Percentiles rank a stretch among this genome's conserved stretches.
These are phyloP conservation scores for Colletotrichum falcatum DNA, from an alignment of 2,329 filamentous ascomycete species.

Conservation along the genomic window DNA sequence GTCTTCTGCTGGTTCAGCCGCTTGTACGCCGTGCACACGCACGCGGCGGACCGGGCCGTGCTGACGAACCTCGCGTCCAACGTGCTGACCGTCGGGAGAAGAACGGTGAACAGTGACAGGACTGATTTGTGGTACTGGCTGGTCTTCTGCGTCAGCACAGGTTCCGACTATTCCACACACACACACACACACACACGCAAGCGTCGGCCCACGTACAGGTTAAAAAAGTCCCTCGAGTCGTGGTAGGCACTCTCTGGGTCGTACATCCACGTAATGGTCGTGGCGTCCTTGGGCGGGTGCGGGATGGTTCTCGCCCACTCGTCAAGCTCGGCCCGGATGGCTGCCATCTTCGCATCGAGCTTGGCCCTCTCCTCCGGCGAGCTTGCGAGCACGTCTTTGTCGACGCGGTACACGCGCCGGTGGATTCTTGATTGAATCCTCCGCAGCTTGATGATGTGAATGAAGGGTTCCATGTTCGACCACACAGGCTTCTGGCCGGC, in stretches of 20 bases:
- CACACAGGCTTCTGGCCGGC: slow-evolving; percentile 5
- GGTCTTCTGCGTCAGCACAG: background rate
- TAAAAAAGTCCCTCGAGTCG: slow-evolving; percentile 46
- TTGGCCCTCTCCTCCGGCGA: slow-evolving; percentile 13
- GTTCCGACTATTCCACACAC: too few relatives aligned
- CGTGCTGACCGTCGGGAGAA: slow-evolving; percentile 43
- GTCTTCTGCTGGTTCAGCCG: slow-evolving; percentile 47
- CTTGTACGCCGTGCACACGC: slow-evolving; percentile 48
- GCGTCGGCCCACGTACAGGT: slow-evolving; percentile 37
- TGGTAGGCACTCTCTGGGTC: slow-evolving; percentile 45
- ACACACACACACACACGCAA: too few relatives aligned
- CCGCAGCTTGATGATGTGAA: slow-evolving; percentile 46
- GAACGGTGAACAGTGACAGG: slow-evolving; percentile 44
- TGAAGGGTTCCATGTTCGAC: slow-evolving; percentile 46
- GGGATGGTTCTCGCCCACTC: slow-evolving; percentile 43
- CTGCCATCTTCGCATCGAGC: slow-evolving; percentile 42
- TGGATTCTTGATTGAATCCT: slow-evolving; percentile 44
- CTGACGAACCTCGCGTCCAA: slow-evolving; percentile 44
- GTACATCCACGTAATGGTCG: slow-evolving; percentile 46
- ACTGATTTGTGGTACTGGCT: slow-evolving; percentile 46
- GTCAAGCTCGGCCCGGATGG: slow-evolving; percentile 43
- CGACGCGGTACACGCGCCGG: slow-evolving; percentile 43
- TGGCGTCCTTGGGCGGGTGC: slow-evolving; percentile 43
- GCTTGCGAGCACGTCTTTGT: slow-evolving; percentile 41
- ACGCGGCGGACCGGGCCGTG: slow-evolving; percentile 42